phyloP scores from a whole-genome alignment of 2,329 filamentous ascomycete genomes.

The Penicillium sp. region DNA sequence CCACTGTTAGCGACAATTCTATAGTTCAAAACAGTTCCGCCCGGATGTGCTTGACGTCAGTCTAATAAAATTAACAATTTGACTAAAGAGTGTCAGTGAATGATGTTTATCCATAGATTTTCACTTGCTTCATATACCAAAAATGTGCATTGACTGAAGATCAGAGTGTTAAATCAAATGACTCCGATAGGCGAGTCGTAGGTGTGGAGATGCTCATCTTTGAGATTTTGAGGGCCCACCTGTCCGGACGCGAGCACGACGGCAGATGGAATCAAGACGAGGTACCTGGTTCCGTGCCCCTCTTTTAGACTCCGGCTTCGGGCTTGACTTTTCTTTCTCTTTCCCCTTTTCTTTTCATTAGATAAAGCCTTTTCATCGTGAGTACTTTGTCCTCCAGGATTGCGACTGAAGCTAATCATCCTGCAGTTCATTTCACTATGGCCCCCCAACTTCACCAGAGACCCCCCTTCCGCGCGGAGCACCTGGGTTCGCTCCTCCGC shows the following conservation, averaged over 20 bases:
- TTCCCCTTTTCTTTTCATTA: not conserved
- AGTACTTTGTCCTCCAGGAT: not conserved
- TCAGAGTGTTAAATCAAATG: conserved; percentile 2
- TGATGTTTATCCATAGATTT: not conserved
- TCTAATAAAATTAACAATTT: not conserved
- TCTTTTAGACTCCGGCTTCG: conserved; percentile 9
- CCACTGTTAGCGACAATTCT: not conserved
- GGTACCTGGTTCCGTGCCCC: conserved; percentile 17
- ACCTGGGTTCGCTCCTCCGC: conserved; percentile 70
- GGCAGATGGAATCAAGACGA: conserved; percentile 6
- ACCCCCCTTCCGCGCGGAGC: conserved; percentile 70
- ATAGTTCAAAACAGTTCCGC: not conserved
- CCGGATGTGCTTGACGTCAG: not conserved
- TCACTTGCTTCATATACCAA: not conserved
- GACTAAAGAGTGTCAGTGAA: not conserved
- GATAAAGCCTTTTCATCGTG: not conserved
- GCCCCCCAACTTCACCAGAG: conserved; percentile 39
- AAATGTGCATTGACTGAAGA: not conserved
- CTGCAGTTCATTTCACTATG: conserved; percentile 23
- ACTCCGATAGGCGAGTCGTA: conserved; percentile 7
- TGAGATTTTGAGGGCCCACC: conserved; percentile 14
- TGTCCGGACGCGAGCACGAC: not conserved
- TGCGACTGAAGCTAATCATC: not conserved
- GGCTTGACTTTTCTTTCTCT: conserved; percentile 2
- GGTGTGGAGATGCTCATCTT: conserved; percentile 19